These are phyloP conservation scores for Entomortierella lignicola DNA, from an alignment of 192 early-diverging fungal species.

Conservation along the genomic window DNA sequence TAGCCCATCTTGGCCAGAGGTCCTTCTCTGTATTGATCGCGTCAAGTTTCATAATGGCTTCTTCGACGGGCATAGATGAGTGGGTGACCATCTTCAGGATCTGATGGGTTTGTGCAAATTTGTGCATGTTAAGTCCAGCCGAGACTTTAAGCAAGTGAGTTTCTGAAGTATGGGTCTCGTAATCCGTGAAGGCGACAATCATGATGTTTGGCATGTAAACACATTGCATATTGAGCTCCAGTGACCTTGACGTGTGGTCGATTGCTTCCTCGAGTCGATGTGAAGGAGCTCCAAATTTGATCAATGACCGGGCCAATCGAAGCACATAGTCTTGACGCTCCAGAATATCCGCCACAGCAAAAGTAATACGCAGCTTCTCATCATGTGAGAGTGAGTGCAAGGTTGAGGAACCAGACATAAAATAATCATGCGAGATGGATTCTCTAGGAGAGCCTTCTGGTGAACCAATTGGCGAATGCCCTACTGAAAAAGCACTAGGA, in stretches of 20 bases:
- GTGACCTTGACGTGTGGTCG: constrained; percentile 64
- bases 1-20: constrained; percentile 72
- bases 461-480: constrained; percentile 31
- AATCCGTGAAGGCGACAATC: constrained; percentile 78
- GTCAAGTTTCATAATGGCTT: constrained; percentile 73
- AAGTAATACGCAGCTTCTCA: constrained; percentile 65
- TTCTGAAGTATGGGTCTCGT: constrained; percentile 77
- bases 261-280: constrained; percentile 71
- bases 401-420: constrained; percentile 1
- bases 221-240: constrained; percentile 74
- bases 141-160: constrained; percentile 78
- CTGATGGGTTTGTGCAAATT: constrained; percentile 73
- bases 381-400: constrained; percentile 52
- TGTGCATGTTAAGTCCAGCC: constrained; percentile 75
- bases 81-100: constrained; percentile 73
- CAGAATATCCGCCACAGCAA: constrained; percentile 76
- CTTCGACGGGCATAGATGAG: constrained; percentile 70
- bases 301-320: constrained; percentile 69
- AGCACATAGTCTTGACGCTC: constrained; percentile 76
- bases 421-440: constrained; percentile 37
- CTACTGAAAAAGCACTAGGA: constrained; percentile 7
- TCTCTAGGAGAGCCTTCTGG: constrained; percentile 42
- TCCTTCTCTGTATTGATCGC: constrained; percentile 67
- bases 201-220: constrained; percentile 79
- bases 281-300: constrained; percentile 75